Base-by-base conservation (phyloP, 352 stramenopile species). In the Pilasporangium apinafurcum region DNA sequence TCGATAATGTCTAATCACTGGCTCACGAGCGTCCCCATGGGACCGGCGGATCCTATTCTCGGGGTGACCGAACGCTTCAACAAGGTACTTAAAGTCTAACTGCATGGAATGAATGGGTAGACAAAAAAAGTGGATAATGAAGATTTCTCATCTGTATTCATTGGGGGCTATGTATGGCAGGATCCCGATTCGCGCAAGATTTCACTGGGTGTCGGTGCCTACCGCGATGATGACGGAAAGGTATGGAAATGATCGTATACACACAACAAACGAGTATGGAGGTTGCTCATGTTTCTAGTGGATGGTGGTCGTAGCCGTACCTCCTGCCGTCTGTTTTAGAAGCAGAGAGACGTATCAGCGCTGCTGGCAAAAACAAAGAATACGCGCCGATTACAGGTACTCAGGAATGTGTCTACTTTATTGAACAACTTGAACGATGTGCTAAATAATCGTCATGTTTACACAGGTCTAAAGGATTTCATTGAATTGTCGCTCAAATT, bases 141-240 rank as follows among this genome's bases (percentile, higher is more conserved):
- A 21, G 13, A 37, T 39, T 12, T 10, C 26, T 59, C 37, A 14
- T 39, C 32, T 53, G 13, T n/a, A 27, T 26, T 20, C n/a, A 1
- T 41, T 6, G 21, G 12, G 31, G 32, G 60, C 73, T 25, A 54
- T 67, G 16, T 92, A 50, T 64, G 77, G 33, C 70, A 95, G 66
- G 96, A 97, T 70, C 76, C 81, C 25, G 90, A 98, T 62, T 31
- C 88, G 40, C 60, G 81, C 39, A 99, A 99, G 73, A 87, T 99
- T 4, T 96, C 89, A 78, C 69, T 99, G 20, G 97, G 97, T 38
- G 96, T 99, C n/a, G 97, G 97, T 49, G 96, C 97, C 6, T 99
- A 99, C 75, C 86, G 97, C 53, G 92, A 97, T 52, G 86, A 96
- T 53, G 72, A 92, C 35, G 79, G 80, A 53, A 95, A 96, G 62